phyloP scores from a whole-genome alignment of 192 early-diverging fungal species.

The Mortierella hygrophila region DNA sequence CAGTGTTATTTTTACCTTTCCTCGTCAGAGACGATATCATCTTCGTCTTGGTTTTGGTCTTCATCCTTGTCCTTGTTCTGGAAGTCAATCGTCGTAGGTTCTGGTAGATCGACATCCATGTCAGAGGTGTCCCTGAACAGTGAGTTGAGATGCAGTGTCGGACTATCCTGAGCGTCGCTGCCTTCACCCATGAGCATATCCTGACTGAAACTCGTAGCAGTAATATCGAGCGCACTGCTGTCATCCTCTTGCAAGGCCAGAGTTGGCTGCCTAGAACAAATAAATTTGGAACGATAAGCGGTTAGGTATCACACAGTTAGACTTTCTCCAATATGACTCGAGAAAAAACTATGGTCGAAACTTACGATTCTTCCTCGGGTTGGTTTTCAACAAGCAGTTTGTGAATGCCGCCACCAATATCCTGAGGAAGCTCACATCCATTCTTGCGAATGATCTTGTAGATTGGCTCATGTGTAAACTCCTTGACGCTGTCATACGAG shows the following conservation, averaged over 20 bases:
- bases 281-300: not conserved
- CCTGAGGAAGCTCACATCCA: constrained; percentile 9
- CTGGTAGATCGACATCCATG: not conserved
- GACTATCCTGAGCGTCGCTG: not conserved
- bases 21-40: not conserved
- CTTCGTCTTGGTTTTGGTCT: not conserved
- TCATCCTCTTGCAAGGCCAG: not conserved
- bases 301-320: not conserved
- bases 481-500: constrained; percentile 4
- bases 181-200: not conserved
- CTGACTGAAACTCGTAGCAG: not conserved
- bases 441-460: constrained; percentile 18
- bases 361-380: not conserved
- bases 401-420: constrained; percentile 4
- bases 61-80: not conserved
- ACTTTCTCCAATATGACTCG: not conserved
- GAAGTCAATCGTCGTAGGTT: not conserved
- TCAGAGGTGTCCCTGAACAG: not conserved
- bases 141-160: not conserved
- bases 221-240: not conserved
- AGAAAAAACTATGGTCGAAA: not conserved
- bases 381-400: constrained; percentile 2
- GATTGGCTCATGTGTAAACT: not conserved
- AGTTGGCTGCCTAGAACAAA: not conserved
- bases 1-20: not conserved